Conservation (phyloP, 1,139 yeast genomes). For the Suhomyces bribrorum region DNA sequence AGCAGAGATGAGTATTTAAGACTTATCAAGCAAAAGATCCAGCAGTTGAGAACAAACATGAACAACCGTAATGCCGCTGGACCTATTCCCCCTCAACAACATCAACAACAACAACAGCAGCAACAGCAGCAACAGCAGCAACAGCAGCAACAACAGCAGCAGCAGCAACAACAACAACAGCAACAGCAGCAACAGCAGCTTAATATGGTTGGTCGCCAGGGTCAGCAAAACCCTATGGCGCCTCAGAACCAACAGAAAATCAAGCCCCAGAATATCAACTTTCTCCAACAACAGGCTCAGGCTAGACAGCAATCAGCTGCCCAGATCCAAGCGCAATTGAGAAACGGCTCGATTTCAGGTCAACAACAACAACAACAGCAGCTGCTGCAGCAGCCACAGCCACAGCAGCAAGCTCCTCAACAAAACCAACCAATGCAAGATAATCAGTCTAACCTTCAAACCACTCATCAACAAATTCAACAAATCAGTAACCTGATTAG, state of each 20-base stretch:
- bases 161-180: slow-evolving; percentile 14
- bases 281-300: slow-evolving; percentile 53
- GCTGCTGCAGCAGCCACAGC: slow-evolving; percentile 12
- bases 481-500: slow-evolving; percentile 41
- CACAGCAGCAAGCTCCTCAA: slow-evolving; percentile 8
- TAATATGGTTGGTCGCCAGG: slow-evolving; percentile 8
- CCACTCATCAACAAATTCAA: slow-evolving; percentile 32
- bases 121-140: slow-evolving; percentile 17
- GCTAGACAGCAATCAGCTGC: slow-evolving; percentile 49
- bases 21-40: slow-evolving; percentile 41
- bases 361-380: slow-evolving; percentile 9
- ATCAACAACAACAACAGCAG: slow-evolving; percentile 11
- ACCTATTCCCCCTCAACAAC: slow-evolving; percentile 18
- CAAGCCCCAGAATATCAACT: slow-evolving; percentile 24
- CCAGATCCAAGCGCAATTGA: slow-evolving; percentile 35
- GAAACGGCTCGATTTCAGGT: slow-evolving; percentile 11
- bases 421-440: slow-evolving; percentile 4
- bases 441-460: slow-evolving; percentile 8
- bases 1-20: slow-evolving; percentile 44
- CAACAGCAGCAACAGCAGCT: slow-evolving; percentile 14
- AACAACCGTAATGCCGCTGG: slow-evolving; percentile 22
- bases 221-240: slow-evolving; percentile 3
- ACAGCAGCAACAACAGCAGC: slow-evolving; percentile 18
- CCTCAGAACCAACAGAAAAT: slow-evolving; percentile 22
- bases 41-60: slow-evolving; percentile 34